phyloP scores from a whole-genome alignment of 2,329 filamentous ascomycete species.

The Cryphonectria japonica region DNA sequence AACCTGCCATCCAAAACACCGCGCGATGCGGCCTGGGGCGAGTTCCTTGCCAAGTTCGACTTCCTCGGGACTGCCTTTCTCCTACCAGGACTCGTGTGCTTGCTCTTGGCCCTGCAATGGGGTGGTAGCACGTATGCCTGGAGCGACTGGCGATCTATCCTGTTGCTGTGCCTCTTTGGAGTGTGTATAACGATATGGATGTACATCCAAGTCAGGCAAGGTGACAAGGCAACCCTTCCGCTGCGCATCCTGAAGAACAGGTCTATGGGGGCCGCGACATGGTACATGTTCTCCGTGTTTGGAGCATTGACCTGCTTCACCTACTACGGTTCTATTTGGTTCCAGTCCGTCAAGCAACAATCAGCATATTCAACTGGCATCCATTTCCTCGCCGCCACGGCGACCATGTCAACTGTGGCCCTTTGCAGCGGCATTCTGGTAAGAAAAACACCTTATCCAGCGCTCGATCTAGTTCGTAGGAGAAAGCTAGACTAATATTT shows the following conservation, averaged over 20 bases:
- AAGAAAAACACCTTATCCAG: neutral
- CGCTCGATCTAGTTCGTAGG: neutral
- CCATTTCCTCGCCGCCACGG: neutral
- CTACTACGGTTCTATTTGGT: constrained; percentile 40
- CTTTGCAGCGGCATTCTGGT: neutral
- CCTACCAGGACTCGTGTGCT: constrained; percentile 43
- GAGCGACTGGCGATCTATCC: constrained; percentile 38
- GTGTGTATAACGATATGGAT: constrained; percentile 35
- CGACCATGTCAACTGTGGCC: neutral
- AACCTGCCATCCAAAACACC: neutral
- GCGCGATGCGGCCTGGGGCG: neutral
- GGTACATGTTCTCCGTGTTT: constrained; percentile 32
- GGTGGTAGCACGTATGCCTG: constrained; percentile 38
- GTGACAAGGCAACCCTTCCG: constrained; percentile 40
- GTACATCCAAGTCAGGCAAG: neutral
- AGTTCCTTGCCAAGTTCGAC: constrained; percentile 22
- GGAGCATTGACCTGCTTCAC: constrained; percentile 33
- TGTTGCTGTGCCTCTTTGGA: constrained; percentile 41
- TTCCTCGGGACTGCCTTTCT: constrained; percentile 30
- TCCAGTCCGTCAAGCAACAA: constrained; percentile 39
- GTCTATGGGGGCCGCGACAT: constrained; percentile 37
- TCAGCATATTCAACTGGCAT: neutral
- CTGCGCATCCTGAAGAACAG: neutral
- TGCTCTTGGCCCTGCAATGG: constrained; percentile 51
- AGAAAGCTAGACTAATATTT: neutral